These are phyloP conservation scores for Cryptococcus sp. DNA, from an alignment of 1,284 basidiomycete genomes.

Conservation along the genomic window DNA sequence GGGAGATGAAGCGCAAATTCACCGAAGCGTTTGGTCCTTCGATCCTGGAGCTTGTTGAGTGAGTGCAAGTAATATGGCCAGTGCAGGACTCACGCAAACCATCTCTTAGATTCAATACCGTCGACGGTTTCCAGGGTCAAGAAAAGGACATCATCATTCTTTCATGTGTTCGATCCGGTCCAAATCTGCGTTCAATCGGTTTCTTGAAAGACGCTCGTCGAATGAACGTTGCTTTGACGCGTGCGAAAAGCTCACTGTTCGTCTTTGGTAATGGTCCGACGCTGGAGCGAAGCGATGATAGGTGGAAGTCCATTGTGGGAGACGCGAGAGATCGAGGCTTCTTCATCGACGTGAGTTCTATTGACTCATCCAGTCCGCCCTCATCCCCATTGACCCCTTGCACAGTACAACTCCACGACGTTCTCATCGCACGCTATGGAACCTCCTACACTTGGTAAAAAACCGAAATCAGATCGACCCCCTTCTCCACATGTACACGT, in stretches of 20 bases:
- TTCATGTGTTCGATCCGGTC: constrained; percentile 87
- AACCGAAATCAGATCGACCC: constrained; percentile 10
- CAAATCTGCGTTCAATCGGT: constrained; percentile 76
- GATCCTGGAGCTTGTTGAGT: constrained; percentile 72
- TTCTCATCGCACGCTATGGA: constrained; percentile 21
- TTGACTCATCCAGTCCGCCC: neutral
- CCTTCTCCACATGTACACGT: neutral
- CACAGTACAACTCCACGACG: constrained; percentile 27
- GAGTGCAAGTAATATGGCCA: constrained; percentile 18
- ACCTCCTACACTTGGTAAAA: constrained; percentile 19
- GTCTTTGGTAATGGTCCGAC: constrained; percentile 88
- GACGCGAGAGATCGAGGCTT: constrained; percentile 64
- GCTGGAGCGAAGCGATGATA: constrained; percentile 76
- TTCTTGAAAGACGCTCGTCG: constrained; percentile 82
- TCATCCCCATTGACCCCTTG: neutral
- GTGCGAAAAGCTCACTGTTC: constrained; percentile 91
- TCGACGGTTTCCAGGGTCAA: constrained; percentile 97
- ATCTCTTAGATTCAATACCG: constrained; percentile 77
- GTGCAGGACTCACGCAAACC: too few relatives aligned
- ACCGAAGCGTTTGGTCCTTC: constrained; percentile 69
- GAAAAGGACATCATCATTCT: constrained; percentile 96
- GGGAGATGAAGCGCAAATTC: constrained; percentile 74
- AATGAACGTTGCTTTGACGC: constrained; percentile 97
- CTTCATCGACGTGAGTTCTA: constrained; percentile 52
- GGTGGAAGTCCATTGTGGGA: constrained; percentile 74